phyloP scores from a whole-genome alignment of 345 rosid genomes.

The Conringia planisiliqua region DNA sequence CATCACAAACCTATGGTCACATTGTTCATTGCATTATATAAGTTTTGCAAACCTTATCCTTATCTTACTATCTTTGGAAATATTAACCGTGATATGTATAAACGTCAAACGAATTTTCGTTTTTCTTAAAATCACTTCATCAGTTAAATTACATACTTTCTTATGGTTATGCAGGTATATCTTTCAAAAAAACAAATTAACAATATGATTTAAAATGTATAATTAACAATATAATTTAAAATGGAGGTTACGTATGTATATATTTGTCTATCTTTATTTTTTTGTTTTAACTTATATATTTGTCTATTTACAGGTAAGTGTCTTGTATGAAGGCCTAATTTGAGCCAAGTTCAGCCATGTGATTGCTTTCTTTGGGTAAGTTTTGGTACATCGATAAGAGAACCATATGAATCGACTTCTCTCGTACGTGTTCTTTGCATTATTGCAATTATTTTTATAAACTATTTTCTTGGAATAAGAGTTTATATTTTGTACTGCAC shows the following conservation, averaged over 20 bases:
- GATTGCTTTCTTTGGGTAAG: neutral
- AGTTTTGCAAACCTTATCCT: conserved; percentile 6
- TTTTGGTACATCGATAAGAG: conserved; percentile 15
- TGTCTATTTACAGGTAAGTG: conserved; percentile 8
- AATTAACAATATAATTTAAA: neutral
- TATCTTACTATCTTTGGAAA: neutral
- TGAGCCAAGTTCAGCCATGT: conserved; percentile 26
- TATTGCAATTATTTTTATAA: conserved; percentile 13
- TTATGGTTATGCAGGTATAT: neutral
- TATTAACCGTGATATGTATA: neutral
- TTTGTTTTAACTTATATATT: too few species aligned
- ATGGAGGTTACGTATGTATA: neutral
- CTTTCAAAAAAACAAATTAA: neutral
- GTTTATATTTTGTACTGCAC: conserved; percentile 16
- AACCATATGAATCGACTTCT: conserved; percentile 11
- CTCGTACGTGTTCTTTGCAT: neutral
- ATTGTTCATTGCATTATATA: neutral
- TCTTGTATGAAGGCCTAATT: conserved; percentile 21
- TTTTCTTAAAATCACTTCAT: neutral
- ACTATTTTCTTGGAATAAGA: neutral
- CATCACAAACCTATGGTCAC: conserved; percentile 3
- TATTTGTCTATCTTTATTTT: conserved; percentile 10
- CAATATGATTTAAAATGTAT: neutral
- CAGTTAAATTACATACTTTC: neutral
- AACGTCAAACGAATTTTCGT: neutral